These are phyloP conservation scores for Globisporangium uncinulatum DNA, from an alignment of 352 stramenopile species.

Conservation along the genomic window DNA sequence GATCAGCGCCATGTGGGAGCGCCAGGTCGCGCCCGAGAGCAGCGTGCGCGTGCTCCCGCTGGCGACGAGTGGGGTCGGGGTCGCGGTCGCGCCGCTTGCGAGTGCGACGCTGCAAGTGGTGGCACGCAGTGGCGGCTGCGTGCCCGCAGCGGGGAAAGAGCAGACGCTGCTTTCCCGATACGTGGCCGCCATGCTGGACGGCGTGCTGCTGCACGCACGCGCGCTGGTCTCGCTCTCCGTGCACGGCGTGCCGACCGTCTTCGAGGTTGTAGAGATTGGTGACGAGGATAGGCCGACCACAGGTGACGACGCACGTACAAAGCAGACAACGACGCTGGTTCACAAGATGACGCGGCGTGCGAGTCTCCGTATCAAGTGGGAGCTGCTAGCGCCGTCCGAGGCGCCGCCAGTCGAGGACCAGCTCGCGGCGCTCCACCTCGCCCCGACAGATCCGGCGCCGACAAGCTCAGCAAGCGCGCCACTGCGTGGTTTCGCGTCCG, in stretches of 20 bases:
- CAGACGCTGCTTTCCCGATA: slow-evolving; percentile 43
- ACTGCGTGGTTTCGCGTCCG: slow-evolving; percentile 52
- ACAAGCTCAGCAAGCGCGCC: slow-evolving; percentile 4
- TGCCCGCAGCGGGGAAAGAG: slow-evolving; percentile 46
- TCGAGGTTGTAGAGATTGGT: slow-evolving; percentile 32
- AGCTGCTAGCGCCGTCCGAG: not conserved
- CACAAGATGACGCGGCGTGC: slow-evolving; percentile 5
- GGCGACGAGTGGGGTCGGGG: slow-evolving; percentile 3
- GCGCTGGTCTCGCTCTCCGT: slow-evolving; percentile 56
- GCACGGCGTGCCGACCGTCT: slow-evolving; percentile 50
- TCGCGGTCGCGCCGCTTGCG: slow-evolving; percentile 13
- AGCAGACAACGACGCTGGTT: not conserved
- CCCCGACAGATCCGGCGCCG: not conserved
- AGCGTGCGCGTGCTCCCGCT: slow-evolving; percentile 22
- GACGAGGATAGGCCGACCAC: slow-evolving; percentile 2
- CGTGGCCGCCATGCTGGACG: slow-evolving; percentile 59
- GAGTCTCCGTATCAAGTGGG: not conserved
- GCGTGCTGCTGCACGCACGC: slow-evolving; percentile 40
- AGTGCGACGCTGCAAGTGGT: slow-evolving; percentile 32
- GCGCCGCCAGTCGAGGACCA: not conserved
- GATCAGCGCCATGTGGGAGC: slow-evolving; percentile 72
- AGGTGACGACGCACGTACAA: not conserved
- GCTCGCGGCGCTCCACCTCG: slow-evolving; percentile 5
- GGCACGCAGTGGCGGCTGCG: slow-evolving; percentile 21
- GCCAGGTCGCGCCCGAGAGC: slow-evolving; percentile 19